Base-by-base conservation (phyloP, 1,284 basidiomycete species). In the Apiotrichum laibachii region DNA sequence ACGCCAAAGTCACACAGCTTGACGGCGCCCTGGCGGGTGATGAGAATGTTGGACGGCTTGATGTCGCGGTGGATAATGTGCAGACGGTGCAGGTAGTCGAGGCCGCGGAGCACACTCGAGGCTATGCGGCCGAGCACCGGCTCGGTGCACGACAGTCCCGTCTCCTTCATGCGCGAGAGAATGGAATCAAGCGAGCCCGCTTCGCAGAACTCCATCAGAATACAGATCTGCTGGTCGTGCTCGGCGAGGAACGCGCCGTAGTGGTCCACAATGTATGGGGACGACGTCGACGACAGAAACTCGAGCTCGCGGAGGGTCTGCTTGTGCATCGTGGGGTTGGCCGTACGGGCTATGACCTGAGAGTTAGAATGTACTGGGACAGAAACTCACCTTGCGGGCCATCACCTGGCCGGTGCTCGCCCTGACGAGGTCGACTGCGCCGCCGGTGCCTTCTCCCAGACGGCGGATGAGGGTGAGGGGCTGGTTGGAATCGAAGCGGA, bases 1-100 rank as follows among this genome's bases (percentile, higher is more conserved):
- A 99, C 95, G 40, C 95, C 95, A 75, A 99, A 97, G 79, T 99
- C 95, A 76, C 86, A 89, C 11, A 99, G 82, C 79, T 95, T 97
- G 73, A 98, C 88, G 47, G 91, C 80, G 26, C 95, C 95, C 66
- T 89, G 82, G 40, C 85, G 82, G 2, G 93, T 91, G 49, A 99
- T 82, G 50, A 98, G 84, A 63, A 98, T 88, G 77, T 98, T 98
- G 33, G 92, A 92, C 12, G 95, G 95, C 73, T 98, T 99, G 81
- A 99, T 97, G 77, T 98, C 94, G 60, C 96, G 84, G 77, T 99
- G 96, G 66, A 99, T 96, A 57, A 94, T 95, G 75, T 86, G 88
- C 74, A 86, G 86, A 55, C 87, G 84, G 78, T 99, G 92, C 42
- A 99, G 84, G 78, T 99, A 98, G 37, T 87, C 86, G 46, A 99